Evolutionary conservation across 345 rosid genomes (phyloP), one percentile per base, ranked within the genome.

Genomic region (Turritis glabra): DNA sequence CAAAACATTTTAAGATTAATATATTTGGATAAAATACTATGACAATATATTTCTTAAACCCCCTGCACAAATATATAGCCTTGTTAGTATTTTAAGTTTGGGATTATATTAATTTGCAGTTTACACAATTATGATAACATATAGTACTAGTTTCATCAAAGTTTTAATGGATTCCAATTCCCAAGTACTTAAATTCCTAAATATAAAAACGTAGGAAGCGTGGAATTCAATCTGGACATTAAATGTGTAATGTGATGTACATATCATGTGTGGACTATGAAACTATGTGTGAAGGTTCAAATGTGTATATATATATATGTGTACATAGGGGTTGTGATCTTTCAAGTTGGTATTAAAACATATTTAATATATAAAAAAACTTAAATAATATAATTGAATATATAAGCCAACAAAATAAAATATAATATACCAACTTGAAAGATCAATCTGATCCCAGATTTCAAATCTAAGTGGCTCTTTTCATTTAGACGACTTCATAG

Each of bases 211-310:
- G 12, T n/a, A 51, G 52, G 61, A 56, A 53, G 40, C 52, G 72
- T 68, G 63, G 29, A 26, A n/a, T 25, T 38, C 22, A 27, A n/a
- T 68, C 26, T 25, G 38, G 27, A 68, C 52, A 68, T 68, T 68
- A 26, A 68, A 68, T 68, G 72, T 68, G 51, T 50, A 22, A 32
- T 21, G 71, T 50, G 44, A 66, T 66, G 22, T 51, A 32, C 22
- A 37, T 66, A 19, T 50, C 38, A 67, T 38, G 37, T 7, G 62
- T 56, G 13, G 18, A 56, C 2, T 56, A 41, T 41, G 46, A 41
- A 41, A 41, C 46, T 17, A 26, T 54, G 6, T 57, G 40, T 43
- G 67, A 61, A 40, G 22, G 35, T 61, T 61, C 52, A 46, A 9
- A 35, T 33, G 41, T 26, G 35, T 53, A 0, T 44, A 7, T 44